These are phyloP conservation scores for Talaromyces thailandensis DNA, from an alignment of 495 filamentous ascomycete genomes.

Conservation along the genomic window DNA sequence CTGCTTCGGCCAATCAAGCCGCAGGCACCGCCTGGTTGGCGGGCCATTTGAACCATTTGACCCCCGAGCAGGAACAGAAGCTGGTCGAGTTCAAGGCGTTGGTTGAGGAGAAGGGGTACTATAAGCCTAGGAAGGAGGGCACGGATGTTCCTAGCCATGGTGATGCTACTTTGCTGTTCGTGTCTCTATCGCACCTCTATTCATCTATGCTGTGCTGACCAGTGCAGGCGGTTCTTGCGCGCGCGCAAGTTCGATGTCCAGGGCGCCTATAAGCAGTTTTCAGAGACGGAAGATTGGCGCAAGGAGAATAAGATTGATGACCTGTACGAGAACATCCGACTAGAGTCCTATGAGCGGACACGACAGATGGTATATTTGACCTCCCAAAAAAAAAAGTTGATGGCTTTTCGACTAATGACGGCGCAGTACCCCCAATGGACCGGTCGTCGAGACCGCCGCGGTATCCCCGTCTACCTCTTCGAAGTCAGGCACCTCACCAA, in stretches of 20 bases:
- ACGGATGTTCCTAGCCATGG: constrained; percentile 54
- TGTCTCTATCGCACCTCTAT: constrained; percentile 7
- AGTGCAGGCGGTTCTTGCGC: constrained; percentile 63
- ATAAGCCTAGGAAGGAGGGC: constrained; percentile 40
- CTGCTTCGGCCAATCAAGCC: constrained; percentile 32
- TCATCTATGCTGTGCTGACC: background rate
- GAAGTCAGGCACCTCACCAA: constrained; percentile 72
- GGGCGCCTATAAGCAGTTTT: constrained; percentile 76
- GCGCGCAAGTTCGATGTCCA: constrained; percentile 64
- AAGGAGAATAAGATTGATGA: constrained; percentile 64
- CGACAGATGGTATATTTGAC: constrained; percentile 55
- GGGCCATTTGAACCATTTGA: constrained; percentile 70
- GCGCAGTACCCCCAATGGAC: constrained; percentile 86
- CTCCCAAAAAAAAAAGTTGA: background rate
- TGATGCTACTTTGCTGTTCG: constrained; percentile 74
- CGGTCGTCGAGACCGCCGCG: constrained; percentile 74
- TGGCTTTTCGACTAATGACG: background rate
- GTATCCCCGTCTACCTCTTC: constrained; percentile 84
- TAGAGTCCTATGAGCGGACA: constrained; percentile 72
- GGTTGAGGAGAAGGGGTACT: constrained; percentile 55
- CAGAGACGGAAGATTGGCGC: constrained; percentile 82
- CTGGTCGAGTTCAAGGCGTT: constrained; percentile 59
- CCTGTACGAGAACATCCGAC: constrained; percentile 69
- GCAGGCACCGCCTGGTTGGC: constrained; percentile 35
- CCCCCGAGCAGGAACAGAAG: constrained; percentile 52